Percentiles rank a stretch among this genome's conserved stretches.
phyloP scores from a whole-genome alignment of 345 rosid genomes.

The Carallia pectinifolia region DNA sequence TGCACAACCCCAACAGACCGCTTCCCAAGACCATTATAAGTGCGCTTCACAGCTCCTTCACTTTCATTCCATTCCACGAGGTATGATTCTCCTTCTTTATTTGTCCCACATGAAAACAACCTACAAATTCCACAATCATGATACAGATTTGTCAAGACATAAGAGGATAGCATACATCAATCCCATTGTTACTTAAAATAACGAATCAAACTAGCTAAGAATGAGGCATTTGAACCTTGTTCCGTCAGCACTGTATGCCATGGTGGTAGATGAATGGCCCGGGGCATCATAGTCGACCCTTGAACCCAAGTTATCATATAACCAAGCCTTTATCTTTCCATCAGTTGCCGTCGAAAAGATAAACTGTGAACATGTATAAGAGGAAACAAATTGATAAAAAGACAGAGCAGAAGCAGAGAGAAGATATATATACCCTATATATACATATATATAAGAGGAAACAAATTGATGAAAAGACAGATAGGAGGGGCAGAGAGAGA shows the following conservation, averaged over 20 bases:
- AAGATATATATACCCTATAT: too few relatives aligned
- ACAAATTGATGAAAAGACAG: too few relatives aligned
- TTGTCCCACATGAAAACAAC: slow-evolving; percentile 72
- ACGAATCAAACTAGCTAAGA: not conserved
- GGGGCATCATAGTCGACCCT: slow-evolving; percentile 93
- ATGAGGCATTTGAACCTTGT: slow-evolving; percentile 43
- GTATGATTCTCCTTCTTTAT: slow-evolving; percentile 64
- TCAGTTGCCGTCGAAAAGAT: slow-evolving; percentile 86
- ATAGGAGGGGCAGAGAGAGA: too few relatives aligned
- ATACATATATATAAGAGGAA: not conserved
- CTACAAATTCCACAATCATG: slow-evolving; percentile 23
- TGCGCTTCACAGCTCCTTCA: slow-evolving; percentile 56
- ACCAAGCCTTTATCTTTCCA: slow-evolving; percentile 93
- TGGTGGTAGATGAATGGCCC: slow-evolving; percentile 68
- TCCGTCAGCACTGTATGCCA: slow-evolving; percentile 91
- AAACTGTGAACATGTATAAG: slow-evolving; percentile 43
- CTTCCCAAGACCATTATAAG: slow-evolving; percentile 58
- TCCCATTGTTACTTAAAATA: not conserved
- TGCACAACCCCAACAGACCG: slow-evolving; percentile 55
- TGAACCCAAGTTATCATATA: slow-evolving; percentile 74
- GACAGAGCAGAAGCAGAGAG: not conserved
- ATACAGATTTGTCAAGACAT: not conserved
- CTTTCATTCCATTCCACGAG: slow-evolving; percentile 75
- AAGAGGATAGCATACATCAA: not conserved
- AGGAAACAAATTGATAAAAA: not conserved